Base-by-base conservation (phyloP, 2,329 filamentous ascomycete species). In the Aureobasidium lini region DNA sequence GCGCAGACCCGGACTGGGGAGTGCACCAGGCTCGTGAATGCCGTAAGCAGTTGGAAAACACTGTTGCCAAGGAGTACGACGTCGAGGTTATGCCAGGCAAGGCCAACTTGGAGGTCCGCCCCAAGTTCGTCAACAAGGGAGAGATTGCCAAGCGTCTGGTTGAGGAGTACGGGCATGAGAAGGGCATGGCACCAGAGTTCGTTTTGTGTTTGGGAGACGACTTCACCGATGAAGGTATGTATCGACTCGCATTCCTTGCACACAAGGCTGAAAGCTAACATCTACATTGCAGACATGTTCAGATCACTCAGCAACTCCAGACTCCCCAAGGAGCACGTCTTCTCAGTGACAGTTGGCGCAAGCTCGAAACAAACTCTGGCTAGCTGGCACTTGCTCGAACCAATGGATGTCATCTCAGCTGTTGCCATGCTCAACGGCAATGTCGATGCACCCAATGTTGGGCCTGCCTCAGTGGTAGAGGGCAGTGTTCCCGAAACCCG, bases 81-180 rank as follows among this genome's bases (percentile, higher is more conserved):
- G 89, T 97, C 3, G 93, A 97, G 68, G 91, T 99, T 61, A 97
- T 97, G 91, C 84, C 86, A 0, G 94, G 94, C 67, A 99, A 97
- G 77, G 93, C 93, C 62, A 97, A 97, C 71, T 80, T 99, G 29
- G 94, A 99, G 74, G 93, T 97, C 34, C 87, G 94, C n/a, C 93
- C 93, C 31, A 92, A 87, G 0, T 96, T 95, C 69, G 91, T 99
- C 76, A 97, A 97, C 81, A 99, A 99, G 79, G 94, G 94, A 32
- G 91, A 95, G 74, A 97, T 97, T 64, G 89, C 87, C 15, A 92
- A 90, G 76, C 85, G 87, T 6, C 81, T 99, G 16, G 85, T 97
- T 39, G 77, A 83, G 23, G 85, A 85, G 49, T 95, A 95, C 72
- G 85, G 78, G 3, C 75, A 78, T 6, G 76, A 74, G 1, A 72